Base-by-base conservation (phyloP, 1,139 yeast genomes). In the Geotrichum carabidarum region DNA sequence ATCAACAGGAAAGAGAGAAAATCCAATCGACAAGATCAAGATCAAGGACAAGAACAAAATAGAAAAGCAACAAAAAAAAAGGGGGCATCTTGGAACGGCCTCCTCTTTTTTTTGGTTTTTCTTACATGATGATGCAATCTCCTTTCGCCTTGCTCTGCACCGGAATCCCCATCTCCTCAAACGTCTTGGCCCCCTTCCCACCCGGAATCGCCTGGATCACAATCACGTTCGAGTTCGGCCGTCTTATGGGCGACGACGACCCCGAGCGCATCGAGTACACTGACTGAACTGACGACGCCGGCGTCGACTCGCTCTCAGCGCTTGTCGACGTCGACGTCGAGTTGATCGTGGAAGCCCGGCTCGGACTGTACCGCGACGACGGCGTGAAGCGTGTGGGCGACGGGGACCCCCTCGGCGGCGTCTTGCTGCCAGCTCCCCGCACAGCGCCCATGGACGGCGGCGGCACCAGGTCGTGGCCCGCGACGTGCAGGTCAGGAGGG, bases 171-270 rank as follows among this genome's bases (percentile, higher is more conserved):
- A 67, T 67, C 47, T 66, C 71, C 43, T 67, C 71, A 57, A 67
- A 67, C n/a, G 69, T 67, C 57, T 86, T 85, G 63, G 95, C 87
- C 75, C 86, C 95, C 58, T 78, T 85, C 70, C 89, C 91, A n/a
- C 27, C 48, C 8, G 52, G 43, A 8, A 35, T 38, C 6, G 53
- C 53, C 4, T 47, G 50, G 4, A 53, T 53, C 43, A 55, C 50
- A 12, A 14, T 30, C 9, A 49, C 52, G 6, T 43, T 43, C 8
- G 52, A 43, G 38, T n/a, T 31, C 14, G 44, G 49, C 18, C 46
- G n/a, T 17, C 49, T 49, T 7, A 32, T 12, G 6, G 44, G 44
- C 8, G 52, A 49, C 18, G 22, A n/a, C 4, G 52, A 49, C 8
- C 50, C 45, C 6, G 55, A 47, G 8, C 52, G 55, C 31, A 32